A percentile compares a stretch with the other conserved stretches of the same genome.
These are phyloP conservation scores for Serendipita indica DNA, from an alignment of 768 basidiomycete genomes.

Conservation along the genomic window DNA sequence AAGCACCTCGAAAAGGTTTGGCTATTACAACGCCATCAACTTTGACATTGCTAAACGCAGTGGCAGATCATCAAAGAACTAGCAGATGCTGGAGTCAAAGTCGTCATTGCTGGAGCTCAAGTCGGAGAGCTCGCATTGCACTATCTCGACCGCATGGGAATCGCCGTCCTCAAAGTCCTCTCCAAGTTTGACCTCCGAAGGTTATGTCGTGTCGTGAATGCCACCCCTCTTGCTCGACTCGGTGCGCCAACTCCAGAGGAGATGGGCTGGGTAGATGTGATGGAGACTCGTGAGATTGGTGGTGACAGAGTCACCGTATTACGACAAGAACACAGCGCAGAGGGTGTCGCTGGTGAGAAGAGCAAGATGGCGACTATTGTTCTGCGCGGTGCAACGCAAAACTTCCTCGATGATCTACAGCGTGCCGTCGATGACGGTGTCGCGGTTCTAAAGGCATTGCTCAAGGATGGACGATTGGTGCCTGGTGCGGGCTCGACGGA, in stretches of 20 bases:
- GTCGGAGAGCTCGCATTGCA: conserved; percentile 94
- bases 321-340: conserved; percentile 56
- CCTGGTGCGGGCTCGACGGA: conserved; percentile 93
- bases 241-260: conserved; percentile 95
- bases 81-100: conserved; percentile 84
- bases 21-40: not conserved
- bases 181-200: conserved; percentile 96
- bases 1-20: conserved; percentile 76
- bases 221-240: conserved; percentile 88
- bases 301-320: conserved; percentile 97
- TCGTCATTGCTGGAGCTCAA: conserved; percentile 84
- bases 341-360: conserved; percentile 50
- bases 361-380: conserved; percentile 89
- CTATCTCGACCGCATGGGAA: conserved; percentile 85
- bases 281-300: conserved; percentile 92
- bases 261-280: conserved; percentile 82
- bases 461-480: conserved; percentile 81
- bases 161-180: conserved; percentile 91
- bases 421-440: conserved; percentile 94
- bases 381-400: conserved; percentile 85
- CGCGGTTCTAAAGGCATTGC: conserved; percentile 81
- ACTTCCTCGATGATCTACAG: conserved; percentile 90
- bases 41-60: not conserved
- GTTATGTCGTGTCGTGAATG: conserved; percentile 87
- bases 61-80: conserved; percentile 89